Evolutionary conservation across 192 early-diverging fungal species (phyloP).

Genomic region (Helicostylum pulchrum): DNA sequence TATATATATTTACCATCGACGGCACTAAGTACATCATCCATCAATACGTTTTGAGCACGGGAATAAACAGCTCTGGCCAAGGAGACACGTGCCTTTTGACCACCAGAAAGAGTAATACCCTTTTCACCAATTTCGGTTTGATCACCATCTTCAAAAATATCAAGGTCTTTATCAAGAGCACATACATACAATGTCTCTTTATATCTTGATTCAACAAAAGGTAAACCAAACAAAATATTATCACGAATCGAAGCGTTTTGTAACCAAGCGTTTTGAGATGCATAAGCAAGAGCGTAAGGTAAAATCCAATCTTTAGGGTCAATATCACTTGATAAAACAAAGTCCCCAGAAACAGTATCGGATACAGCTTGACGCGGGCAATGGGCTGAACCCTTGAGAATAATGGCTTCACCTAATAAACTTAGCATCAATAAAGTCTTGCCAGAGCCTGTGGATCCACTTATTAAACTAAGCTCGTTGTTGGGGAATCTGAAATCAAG

Average conservation of each 20-base stretch:
- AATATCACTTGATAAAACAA: slow-evolving; percentile 39
- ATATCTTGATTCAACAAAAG: slow-evolving; percentile 29
- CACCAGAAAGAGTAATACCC: slow-evolving; percentile 80
- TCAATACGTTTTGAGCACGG: slow-evolving; percentile 58
- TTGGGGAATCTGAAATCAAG: slow-evolving; percentile 49
- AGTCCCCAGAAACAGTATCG: slow-evolving; percentile 57
- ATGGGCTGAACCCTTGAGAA: slow-evolving; percentile 33
- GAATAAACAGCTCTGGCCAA: slow-evolving; percentile 89
- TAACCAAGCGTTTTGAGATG: slow-evolving; percentile 66
- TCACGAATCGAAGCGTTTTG: slow-evolving; percentile 74
- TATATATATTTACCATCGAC: slow-evolving; percentile 60
- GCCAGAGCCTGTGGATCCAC: slow-evolving; percentile 83
- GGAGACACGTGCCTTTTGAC: slow-evolving; percentile 85
- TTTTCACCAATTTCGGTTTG: slow-evolving; percentile 80
- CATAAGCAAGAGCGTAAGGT: slow-evolving; percentile 67
- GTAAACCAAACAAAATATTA: slow-evolving; percentile 64
- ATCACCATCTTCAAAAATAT: slow-evolving; percentile 80
- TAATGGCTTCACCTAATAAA: slow-evolving; percentile 66
- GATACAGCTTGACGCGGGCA: slow-evolving; percentile 67
- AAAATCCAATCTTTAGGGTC: slow-evolving; percentile 41
- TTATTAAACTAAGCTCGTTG: slow-evolving; percentile 47
- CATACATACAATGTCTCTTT: slow-evolving; percentile 53
- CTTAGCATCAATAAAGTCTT: slow-evolving; percentile 82
- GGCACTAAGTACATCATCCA: slow-evolving; percentile 89
- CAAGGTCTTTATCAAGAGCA: slow-evolving; percentile 76